Evolutionary conservation across 768 basidiomycete genomes (phyloP).

Genomic region (Albatrellus ellisii): DNA sequence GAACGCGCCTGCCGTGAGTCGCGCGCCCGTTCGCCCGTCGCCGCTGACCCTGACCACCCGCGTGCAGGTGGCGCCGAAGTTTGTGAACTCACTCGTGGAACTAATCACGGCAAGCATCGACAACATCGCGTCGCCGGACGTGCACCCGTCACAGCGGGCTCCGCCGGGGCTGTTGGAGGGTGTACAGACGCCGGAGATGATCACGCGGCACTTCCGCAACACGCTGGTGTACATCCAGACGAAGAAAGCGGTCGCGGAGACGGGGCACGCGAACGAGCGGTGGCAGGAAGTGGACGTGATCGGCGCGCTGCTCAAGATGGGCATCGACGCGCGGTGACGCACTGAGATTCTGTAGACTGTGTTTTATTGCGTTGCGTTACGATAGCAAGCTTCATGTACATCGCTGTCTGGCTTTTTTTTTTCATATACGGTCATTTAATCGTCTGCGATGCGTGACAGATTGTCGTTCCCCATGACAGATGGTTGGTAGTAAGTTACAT

Average conservation of each 20-base stretch:
- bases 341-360: conserved; percentile 14
- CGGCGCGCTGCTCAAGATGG: conserved; percentile 85
- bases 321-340: conserved; percentile 18
- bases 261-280: conserved; percentile 28
- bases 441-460: too few species aligned
- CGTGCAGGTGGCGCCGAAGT: conserved; percentile 82
- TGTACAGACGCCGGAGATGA: conserved; percentile 88
- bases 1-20: conserved; percentile 76
- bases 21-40: neutral
- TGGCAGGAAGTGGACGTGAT: conserved; percentile 87
- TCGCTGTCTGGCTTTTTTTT: too few species aligned
- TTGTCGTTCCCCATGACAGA: too few species aligned
- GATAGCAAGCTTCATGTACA: too few species aligned
- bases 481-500: too few species aligned
- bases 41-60: neutral
- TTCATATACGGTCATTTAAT: too few species aligned
- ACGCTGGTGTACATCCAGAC: conserved; percentile 73
- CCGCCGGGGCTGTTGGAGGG: conserved; percentile 87
- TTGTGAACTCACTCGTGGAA: conserved; percentile 92
- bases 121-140: conserved; percentile 73
- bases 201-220: conserved; percentile 86
- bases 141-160: conserved; percentile 80
- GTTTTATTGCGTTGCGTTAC: too few species aligned
- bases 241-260: conserved; percentile 45
- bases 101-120: conserved; percentile 93